Conservation (phyloP, 495 filamentous ascomycete genomes). For the Endocarpon pusillum region DNA sequence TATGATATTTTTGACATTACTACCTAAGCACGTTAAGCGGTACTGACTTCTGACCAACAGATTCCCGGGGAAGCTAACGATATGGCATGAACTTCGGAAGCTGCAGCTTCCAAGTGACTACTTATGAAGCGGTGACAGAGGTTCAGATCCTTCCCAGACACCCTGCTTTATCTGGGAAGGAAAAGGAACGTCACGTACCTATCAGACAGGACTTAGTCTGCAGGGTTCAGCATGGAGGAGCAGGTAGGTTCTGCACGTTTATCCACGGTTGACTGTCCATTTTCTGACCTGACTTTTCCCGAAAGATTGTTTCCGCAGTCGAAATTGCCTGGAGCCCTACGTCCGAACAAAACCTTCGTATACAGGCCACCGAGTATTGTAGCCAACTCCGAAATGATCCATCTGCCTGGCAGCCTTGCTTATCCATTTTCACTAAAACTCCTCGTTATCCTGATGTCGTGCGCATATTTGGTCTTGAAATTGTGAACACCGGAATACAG, state of each 20-base stretch:
- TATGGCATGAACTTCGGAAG: too few species aligned
- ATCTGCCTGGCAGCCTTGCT: conserved; percentile 72
- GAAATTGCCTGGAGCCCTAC: conserved; percentile 70
- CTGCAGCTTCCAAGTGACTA: too few species aligned
- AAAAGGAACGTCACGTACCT: too few species aligned
- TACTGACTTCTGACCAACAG: too few species aligned
- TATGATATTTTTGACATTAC: too few species aligned
- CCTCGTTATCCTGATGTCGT: conserved; percentile 69
- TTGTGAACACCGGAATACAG: conserved; percentile 81
- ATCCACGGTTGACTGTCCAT: too few species aligned
- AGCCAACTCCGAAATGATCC: conserved; percentile 63
- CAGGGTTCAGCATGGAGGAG: neutral
- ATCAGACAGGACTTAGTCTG: neutral
- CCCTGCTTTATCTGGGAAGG: too few species aligned
- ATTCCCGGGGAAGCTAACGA: too few species aligned
- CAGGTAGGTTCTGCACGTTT: too few species aligned
- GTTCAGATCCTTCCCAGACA: too few species aligned
- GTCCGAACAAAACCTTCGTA: conserved; percentile 55
- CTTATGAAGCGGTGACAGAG: too few species aligned
- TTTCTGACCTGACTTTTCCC: conserved; percentile 5
- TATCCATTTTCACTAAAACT: conserved; percentile 64
- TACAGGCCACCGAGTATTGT: conserved; percentile 75
- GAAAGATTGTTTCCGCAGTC: conserved; percentile 78
- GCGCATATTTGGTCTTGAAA: conserved; percentile 71
- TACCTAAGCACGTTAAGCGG: too few species aligned